Evolutionary conservation across 345 rosid genomes (phyloP).

Genomic region (Leavenworthia alabamica): DNA sequence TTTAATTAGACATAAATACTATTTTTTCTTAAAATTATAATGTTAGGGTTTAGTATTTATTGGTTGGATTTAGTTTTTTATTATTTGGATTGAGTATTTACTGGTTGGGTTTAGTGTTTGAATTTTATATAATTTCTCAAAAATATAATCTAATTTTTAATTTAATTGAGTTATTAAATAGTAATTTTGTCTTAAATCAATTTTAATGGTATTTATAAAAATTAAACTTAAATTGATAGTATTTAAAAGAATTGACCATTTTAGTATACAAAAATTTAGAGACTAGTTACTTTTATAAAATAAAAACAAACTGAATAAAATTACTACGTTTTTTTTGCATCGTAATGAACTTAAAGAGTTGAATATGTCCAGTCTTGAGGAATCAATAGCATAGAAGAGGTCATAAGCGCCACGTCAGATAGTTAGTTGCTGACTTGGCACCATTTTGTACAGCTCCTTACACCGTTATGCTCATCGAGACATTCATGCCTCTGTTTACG

Average conservation of each 20-base stretch:
- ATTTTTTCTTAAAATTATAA: too few relatives aligned
- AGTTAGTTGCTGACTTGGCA: constrained; percentile 25
- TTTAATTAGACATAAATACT: too few relatives aligned
- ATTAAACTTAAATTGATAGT: not conserved
- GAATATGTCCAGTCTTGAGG: constrained; percentile 22
- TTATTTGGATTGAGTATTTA: too few relatives aligned
- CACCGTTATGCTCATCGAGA: constrained; percentile 18
- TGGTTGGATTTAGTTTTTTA: too few relatives aligned
- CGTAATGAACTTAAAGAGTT: not conserved
- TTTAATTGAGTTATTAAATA: too few relatives aligned
- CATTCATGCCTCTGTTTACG: not conserved
- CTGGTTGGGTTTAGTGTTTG: too few relatives aligned
- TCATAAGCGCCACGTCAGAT: constrained; percentile 22
- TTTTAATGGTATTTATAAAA: not conserved
- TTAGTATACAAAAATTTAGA: not conserved
- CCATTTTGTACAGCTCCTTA: not conserved
- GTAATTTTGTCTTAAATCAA: too few relatives aligned
- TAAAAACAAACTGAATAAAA: not conserved
- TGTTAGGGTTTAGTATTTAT: too few relatives aligned
- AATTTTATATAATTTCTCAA: too few relatives aligned
- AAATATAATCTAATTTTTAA: too few relatives aligned
- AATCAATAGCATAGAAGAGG: constrained; percentile 27
- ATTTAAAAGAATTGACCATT: too few relatives aligned
- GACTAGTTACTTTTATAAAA: not conserved
- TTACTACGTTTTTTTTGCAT: not conserved